Evolutionary conservation across 2,329 filamentous ascomycete genomes (phyloP).

Genomic region (Pyrenophora tritici-repentis): DNA sequence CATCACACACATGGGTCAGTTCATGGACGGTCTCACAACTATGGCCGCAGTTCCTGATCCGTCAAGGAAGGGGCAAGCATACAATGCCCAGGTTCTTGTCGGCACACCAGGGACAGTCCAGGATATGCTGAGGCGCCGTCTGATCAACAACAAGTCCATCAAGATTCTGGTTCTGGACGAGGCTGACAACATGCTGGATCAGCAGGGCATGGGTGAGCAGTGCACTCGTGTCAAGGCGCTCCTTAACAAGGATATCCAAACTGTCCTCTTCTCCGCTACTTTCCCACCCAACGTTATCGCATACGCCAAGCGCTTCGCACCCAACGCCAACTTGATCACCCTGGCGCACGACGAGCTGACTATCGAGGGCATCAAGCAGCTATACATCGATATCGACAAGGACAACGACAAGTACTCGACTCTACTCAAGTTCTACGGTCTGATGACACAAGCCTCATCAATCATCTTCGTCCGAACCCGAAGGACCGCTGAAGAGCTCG

Average conservation of each 20-base stretch:
- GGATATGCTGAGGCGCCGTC: conserved; percentile 78
- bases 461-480: conserved; percentile 98
- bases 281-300: conserved; percentile 83
- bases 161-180: conserved; percentile 91
- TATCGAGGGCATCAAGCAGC: conserved; percentile 95
- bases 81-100: conserved; percentile 80
- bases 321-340: conserved; percentile 83
- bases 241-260: conserved; percentile 76
- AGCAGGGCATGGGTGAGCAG: conserved; percentile 93
- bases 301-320: conserved; percentile 84
- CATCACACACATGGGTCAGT: conserved; percentile 80
- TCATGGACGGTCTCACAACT: conserved; percentile 75
- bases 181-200: conserved; percentile 98
- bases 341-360: conserved; percentile 90
- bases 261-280: conserved; percentile 94
- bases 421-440: conserved; percentile 88
- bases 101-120: conserved; percentile 93
- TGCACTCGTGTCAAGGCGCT: conserved; percentile 84
- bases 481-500: conserved; percentile 82
- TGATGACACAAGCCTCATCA: conserved; percentile 95
- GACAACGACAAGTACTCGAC: conserved; percentile 85
- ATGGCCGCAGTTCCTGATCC: conserved; percentile 82
- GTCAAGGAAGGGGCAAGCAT: conserved; percentile 68
- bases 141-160: conserved; percentile 73
- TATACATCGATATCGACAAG: conserved; percentile 90